Conservation (phyloP, 169 alveolate species). For the Plasmodium yoelii region DNA sequence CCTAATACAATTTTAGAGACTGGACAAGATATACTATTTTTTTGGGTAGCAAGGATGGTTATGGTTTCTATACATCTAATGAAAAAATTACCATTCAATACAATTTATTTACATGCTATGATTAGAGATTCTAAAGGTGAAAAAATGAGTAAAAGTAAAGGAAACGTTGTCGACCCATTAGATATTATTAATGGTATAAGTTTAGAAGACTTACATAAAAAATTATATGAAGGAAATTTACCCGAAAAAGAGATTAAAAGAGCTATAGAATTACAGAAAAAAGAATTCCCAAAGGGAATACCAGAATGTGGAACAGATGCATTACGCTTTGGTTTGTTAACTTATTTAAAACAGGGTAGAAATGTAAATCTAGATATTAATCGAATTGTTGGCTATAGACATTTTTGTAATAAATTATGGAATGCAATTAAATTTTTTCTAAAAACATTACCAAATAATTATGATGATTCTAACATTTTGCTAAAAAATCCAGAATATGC, state of each 20-base stretch:
- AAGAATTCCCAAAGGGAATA: conserved; percentile 99
- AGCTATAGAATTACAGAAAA: conserved; percentile 92
- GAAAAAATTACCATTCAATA: conserved; percentile 96
- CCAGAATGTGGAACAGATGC: conserved; percentile 99
- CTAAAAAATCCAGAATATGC: conserved; percentile 72
- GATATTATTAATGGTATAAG: conserved; percentile 97
- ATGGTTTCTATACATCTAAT: conserved; percentile 96
- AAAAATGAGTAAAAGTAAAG: conserved; percentile 98
- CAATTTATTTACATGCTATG: conserved; percentile 98
- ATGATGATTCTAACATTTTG: conserved; percentile 81
- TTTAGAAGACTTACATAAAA: conserved; percentile 90
- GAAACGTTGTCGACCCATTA: conserved; percentile 99
- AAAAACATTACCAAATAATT: conserved; percentile 80
- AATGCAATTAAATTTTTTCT: conserved; percentile 95
- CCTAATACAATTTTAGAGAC: conserved; percentile 98
- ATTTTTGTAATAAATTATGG: conserved; percentile 99
- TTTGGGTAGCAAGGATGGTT: conserved; percentile 99
- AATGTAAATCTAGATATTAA: conserved; percentile 97
- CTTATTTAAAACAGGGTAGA: conserved; percentile 95
- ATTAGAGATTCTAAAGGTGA: conserved; percentile 98
- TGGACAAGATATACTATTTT: conserved; percentile 99
- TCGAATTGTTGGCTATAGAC: conserved; percentile 97
- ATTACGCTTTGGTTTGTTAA: conserved; percentile 95
- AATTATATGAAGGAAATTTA: conserved; percentile 93
- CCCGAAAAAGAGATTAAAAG: conserved; percentile 93